Evolutionary conservation across 768 basidiomycete genomes (phyloP).

Genomic region (Naganishia friedmannii): DNA sequence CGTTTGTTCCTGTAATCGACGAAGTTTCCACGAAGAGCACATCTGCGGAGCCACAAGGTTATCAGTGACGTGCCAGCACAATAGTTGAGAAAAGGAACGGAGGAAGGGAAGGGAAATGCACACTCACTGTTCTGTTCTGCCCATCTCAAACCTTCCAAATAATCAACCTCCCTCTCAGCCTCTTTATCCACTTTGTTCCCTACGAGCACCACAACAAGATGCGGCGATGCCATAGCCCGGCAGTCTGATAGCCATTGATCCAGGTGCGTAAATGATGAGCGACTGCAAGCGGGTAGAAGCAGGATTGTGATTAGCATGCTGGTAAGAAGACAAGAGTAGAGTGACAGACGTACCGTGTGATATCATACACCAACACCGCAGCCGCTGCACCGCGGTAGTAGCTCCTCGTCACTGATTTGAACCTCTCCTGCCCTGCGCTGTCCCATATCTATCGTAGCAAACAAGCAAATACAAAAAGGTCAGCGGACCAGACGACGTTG

Average conservation of each 20-base stretch:
- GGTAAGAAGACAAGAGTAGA: not conserved
- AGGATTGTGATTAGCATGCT: not conserved
- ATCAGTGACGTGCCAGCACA: no score
- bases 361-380: constrained; percentile 53
- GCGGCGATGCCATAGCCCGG: constrained; percentile 83
- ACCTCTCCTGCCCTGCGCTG: constrained; percentile 93
- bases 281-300: constrained; percentile 56
- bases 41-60: constrained; percentile 60
- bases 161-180: constrained; percentile 88
- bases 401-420: constrained; percentile 79
- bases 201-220: constrained; percentile 69
- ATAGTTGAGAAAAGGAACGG: no score
- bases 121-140: constrained; percentile 83
- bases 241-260: constrained; percentile 91
- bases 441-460: constrained; percentile 74
- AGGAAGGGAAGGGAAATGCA: not conserved
- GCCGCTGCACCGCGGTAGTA: constrained; percentile 83
- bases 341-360: constrained; percentile 56
- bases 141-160: constrained; percentile 91
- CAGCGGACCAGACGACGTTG: not conserved
- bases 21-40: constrained; percentile 92
- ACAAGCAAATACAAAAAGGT: no score
- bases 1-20: constrained; percentile 85
- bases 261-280: constrained; percentile 78
- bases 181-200: constrained; percentile 95